phyloP scores from a whole-genome alignment of 2,329 filamentous ascomycete species.

The Chaetomium olivaceum region DNA sequence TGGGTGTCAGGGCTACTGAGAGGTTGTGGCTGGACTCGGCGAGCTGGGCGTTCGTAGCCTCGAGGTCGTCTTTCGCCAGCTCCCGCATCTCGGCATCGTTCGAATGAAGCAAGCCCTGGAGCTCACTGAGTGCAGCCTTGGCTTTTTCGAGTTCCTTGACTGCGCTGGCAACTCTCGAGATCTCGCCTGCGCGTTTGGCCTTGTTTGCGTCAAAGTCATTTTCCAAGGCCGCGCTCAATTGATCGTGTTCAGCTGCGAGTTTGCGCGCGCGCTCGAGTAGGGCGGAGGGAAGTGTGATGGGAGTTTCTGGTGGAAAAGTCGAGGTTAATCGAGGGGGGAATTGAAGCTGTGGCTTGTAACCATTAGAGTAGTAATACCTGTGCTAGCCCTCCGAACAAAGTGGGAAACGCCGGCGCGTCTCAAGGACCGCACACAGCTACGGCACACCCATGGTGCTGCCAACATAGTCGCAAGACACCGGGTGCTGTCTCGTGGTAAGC shows the following conservation, averaged over 20 bases:
- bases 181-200: conserved; percentile 62
- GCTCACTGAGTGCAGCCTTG: conserved; percentile 55
- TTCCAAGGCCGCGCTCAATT: conserved; percentile 53
- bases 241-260: conserved; percentile 58
- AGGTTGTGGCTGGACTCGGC: conserved; percentile 65
- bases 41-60: conserved; percentile 63
- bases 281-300: conserved; percentile 48
- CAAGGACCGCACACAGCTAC: conserved; percentile 47
- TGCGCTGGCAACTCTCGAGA: conserved; percentile 58
- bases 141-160: conserved; percentile 60
- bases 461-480: conserved; percentile 37
- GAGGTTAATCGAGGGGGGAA: conserved; percentile 21
- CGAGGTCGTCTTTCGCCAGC: conserved; percentile 79
- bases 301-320: conserved; percentile 32
- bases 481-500: conserved; percentile 17
- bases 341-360: conserved; percentile 1
- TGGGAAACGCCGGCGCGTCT: conserved; percentile 36
- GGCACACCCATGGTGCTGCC: conserved; percentile 54
- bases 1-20: conserved; percentile 76
- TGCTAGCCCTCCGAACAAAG: conserved; percentile 48
- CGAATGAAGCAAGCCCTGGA: conserved; percentile 51
- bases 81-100: conserved; percentile 70
- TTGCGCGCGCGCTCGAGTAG: conserved; percentile 61
- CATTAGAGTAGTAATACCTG: conserved; percentile 38
- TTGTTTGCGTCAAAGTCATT: conserved; percentile 57